Conservation (phyloP, 176 grass and related monocot genomes). For the Calamus simplicifolius region DNA sequence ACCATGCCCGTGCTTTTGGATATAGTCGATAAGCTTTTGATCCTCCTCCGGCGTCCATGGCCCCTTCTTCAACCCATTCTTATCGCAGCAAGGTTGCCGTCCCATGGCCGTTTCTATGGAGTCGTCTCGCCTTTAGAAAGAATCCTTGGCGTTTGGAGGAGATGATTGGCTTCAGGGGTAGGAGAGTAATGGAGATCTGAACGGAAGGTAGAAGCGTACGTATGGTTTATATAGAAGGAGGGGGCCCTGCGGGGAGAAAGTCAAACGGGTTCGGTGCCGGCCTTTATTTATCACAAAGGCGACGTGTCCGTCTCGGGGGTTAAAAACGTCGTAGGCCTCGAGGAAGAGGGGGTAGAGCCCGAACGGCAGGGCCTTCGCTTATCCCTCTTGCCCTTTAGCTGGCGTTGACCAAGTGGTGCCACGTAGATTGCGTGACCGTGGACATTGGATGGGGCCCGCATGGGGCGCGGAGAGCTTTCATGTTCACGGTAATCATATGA, state of each 20-base stretch:
- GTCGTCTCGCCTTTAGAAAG: too few relatives aligned
- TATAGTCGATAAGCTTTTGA: conserved; percentile 87
- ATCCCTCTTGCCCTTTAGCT: neutral
- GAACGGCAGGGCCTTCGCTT: too few relatives aligned
- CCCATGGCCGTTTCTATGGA: conserved; percentile 33
- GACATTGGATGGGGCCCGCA: too few relatives aligned
- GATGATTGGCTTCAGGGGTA: too few relatives aligned
- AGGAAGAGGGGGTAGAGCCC: too few relatives aligned
- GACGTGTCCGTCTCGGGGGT: conserved; percentile 40
- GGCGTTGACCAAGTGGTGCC: neutral
- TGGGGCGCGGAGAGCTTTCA: neutral
- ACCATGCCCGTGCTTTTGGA: conserved; percentile 74
- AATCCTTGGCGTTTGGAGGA: too few relatives aligned
- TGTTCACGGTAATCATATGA: conserved; percentile 5
- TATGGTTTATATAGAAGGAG: conserved; percentile 45
- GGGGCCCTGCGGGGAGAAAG: conserved; percentile 28
- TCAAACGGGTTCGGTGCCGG: conserved; percentile 92
- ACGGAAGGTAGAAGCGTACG: neutral
- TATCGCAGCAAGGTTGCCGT: conserved; percentile 86
- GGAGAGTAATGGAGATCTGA: too few relatives aligned
- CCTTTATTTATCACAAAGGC: conserved; percentile 52
- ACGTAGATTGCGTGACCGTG: neutral
- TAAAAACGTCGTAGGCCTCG: neutral
- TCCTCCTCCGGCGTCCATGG: conserved; percentile 94
- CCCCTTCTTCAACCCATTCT: conserved; percentile 78